Evolutionary conservation across 192 early-diverging fungal genomes (phyloP).

Genomic region (Diversispora eburnea): DNA sequence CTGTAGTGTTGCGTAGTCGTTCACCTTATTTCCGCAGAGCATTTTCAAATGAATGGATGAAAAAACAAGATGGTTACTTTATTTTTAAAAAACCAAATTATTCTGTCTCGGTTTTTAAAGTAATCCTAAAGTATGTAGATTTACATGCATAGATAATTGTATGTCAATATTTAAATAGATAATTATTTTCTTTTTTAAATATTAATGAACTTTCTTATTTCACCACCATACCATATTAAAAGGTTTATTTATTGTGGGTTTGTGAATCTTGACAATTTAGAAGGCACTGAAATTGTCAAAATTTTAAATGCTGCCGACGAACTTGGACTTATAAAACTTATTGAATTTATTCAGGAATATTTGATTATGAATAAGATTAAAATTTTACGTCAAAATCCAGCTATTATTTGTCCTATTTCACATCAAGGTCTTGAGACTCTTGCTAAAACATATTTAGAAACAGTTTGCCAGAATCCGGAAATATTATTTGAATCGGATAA

Average conservation of each 20-base stretch:
- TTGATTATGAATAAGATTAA: not conserved
- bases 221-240: not conserved
- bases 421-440: not conserved
- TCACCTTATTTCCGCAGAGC: constrained; percentile 10
- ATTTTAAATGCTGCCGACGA: not conserved
- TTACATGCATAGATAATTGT: not conserved
- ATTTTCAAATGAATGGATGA: not conserved
- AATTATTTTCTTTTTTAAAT: not conserved
- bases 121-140: constrained; percentile 3
- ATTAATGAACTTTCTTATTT: no score
- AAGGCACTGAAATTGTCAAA: not conserved
- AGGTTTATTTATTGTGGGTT: not conserved
- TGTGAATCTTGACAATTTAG: not conserved
- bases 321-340: not conserved
- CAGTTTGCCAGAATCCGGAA: not conserved
- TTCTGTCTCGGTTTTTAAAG: not conserved
- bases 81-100: constrained; percentile 16
- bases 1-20: not conserved
- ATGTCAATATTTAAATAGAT: not conserved
- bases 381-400: not conserved
- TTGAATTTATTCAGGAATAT: not conserved
- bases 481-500: not conserved
- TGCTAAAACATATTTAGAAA: not conserved
- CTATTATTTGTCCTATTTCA: not conserved
- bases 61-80: not conserved